Evolutionary conservation across 805 yeast species (phyloP), one percentile per base, ranked within the genome.

Genomic region (Pichia scutulata): DNA sequence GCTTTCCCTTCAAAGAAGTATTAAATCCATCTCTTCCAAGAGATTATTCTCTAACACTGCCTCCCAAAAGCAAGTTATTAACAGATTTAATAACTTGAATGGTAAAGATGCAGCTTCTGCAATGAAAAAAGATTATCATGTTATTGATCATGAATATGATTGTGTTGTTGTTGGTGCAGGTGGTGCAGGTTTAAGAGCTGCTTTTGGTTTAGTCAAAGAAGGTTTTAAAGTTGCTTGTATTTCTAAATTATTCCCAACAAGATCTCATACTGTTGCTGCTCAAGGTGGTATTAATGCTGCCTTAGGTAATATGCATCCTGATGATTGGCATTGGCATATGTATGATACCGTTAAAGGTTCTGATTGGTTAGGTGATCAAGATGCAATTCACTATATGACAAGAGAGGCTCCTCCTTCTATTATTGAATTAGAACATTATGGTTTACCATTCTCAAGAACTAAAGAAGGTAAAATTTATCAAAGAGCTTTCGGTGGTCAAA

Each of bases 241-340:
- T 61, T 84, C 97, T 58, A 92, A 92, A 73, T 80, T 92, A 63
- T 92, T 92, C 78, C 99, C 98, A 50, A 92, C 99, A 28, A 86
- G 99, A 74, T 90, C 97, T 19, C 99, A 92, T 69, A 92, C 99
- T 21, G 99, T 92, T 47, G 98, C 98, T 51, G 99, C 99, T 47
- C 99, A 92, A 73, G 99, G 99, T 73, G 99, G 99, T 75, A 93
- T 92, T 72, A 92, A 92, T 65, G 99, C 98, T 59, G 99, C 99
- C 28, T 78, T 92, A 58, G 99, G 98, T 60, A 92, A 92, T 78
- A 92, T 92, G 96, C 98, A 93, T 75, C 77, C 80, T 60, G 99
- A 92, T 71, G 90, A 90, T 75, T 92, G 99, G 99, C 95, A 88
- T 71, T 93, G 98, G 97, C 99, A 92, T 72, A 90, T 92, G 97